A percentile compares a stretch with the other conserved stretches of the same genome.
Conservation (phyloP, 352 stramenopile species). For the Globisporangium nagaii region DNA sequence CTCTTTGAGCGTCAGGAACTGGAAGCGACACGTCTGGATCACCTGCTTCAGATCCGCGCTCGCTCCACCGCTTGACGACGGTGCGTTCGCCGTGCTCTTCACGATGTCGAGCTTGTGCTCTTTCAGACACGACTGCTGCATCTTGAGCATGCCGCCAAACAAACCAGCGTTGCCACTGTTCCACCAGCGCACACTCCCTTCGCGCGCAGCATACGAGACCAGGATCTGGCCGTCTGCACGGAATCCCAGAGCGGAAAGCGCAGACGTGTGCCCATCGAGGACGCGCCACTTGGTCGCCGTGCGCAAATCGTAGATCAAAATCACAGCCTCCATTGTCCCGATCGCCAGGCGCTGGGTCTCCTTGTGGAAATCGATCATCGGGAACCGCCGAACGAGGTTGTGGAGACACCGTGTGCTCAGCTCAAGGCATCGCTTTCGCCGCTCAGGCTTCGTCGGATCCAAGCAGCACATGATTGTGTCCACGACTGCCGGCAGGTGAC, state of each 20-base stretch:
- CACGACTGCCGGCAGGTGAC: slow-evolving; percentile 75
- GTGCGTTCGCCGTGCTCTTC: slow-evolving; percentile 32
- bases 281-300: slow-evolving; percentile 88
- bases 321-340: slow-evolving; percentile 84
- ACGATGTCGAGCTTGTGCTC: slow-evolving; percentile 70
- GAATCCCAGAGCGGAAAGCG: slow-evolving; percentile 69
- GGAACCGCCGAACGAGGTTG: slow-evolving; percentile 75
- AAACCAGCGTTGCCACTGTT: slow-evolving; percentile 74
- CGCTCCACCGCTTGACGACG: slow-evolving; percentile 45
- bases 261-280: slow-evolving; percentile 69
- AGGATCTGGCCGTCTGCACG: slow-evolving; percentile 70
- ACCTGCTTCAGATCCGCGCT: slow-evolving; percentile 74
- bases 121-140: slow-evolving; percentile 84
- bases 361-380: slow-evolving; percentile 87
- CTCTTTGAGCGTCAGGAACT: slow-evolving; percentile 66
- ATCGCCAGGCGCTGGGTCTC: slow-evolving; percentile 81
- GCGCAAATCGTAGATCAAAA: slow-evolving; percentile 85
- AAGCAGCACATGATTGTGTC: slow-evolving; percentile 83
- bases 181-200: slow-evolving; percentile 81
- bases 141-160: slow-evolving; percentile 83
- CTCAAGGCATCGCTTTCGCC: slow-evolving; percentile 67
- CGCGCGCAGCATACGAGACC: slow-evolving; percentile 75
- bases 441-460: slow-evolving; percentile 80
- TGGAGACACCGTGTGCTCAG: slow-evolving; percentile 79
- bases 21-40: slow-evolving; percentile 81